phyloP scores from a whole-genome alignment of 2,329 filamentous ascomycete genomes.

The Claviceps purpurea region DNA sequence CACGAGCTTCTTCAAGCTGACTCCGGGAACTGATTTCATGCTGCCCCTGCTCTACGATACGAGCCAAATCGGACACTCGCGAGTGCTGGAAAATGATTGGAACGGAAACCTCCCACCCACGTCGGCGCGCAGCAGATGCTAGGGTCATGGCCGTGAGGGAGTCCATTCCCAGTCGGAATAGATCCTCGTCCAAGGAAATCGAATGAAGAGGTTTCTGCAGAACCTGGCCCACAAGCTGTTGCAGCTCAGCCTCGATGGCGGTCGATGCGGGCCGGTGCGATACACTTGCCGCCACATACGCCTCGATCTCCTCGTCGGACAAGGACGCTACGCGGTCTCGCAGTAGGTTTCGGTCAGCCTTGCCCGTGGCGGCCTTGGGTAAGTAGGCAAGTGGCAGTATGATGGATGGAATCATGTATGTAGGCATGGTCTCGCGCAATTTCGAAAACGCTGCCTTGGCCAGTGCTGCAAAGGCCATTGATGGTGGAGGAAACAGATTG shows the following conservation, averaged over 20 bases:
- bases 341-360: neutral
- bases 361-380: neutral
- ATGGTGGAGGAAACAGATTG: neutral
- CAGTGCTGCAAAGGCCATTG: neutral
- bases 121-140: neutral
- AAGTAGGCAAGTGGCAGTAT: neutral
- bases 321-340: neutral
- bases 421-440: neutral
- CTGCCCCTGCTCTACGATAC: neutral
- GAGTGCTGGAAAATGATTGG: neutral
- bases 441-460: neutral
- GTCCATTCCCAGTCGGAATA: neutral
- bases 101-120: neutral
- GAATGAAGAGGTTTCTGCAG: neutral
- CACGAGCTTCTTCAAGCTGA: neutral
- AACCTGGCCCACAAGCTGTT: neutral
- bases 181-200: neutral
- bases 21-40: neutral
- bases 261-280: neutral
- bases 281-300: neutral
- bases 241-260: neutral
- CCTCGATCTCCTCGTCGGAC: neutral
- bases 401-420: neutral
- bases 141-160: conserved; percentile 1
- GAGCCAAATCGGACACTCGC: neutral